These are phyloP conservation scores for Lenwebbia sp. DNA, from an alignment of 345 rosid genomes.

Conservation along the genomic window DNA sequence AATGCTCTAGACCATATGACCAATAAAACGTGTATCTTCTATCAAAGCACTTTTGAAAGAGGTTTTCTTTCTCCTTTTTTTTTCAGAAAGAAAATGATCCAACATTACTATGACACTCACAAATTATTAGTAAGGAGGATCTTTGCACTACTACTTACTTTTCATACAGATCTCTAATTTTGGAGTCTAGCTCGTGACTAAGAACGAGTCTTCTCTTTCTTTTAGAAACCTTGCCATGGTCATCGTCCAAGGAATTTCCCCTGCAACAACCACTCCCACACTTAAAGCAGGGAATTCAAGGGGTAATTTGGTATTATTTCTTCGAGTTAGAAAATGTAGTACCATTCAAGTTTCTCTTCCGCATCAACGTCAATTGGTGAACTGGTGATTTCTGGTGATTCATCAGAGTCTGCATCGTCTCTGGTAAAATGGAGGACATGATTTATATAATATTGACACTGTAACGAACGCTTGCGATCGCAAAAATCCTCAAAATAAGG, in stretches of 20 bases:
- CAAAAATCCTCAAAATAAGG: background rate
- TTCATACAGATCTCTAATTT: slow-evolving; percentile 58
- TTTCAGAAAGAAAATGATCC: background rate
- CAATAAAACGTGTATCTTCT: background rate
- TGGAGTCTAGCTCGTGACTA: slow-evolving; percentile 42
- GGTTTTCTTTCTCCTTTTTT: background rate
- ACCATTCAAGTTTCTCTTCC: slow-evolving; percentile 8
- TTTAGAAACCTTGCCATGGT: slow-evolving; percentile 24
- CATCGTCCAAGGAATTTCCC: slow-evolving; percentile 22
- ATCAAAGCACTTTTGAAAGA: background rate
- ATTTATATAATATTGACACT: background rate
- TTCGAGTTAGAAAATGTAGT: background rate
- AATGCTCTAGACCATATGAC: background rate
- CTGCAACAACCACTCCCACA: slow-evolving; percentile 28
- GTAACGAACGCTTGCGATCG: background rate
- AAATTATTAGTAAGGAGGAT: background rate
- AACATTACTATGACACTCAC: background rate
- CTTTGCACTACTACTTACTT: slow-evolving; percentile 22
- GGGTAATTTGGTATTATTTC: background rate
- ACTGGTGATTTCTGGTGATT: slow-evolving; percentile 4
- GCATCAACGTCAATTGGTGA: slow-evolving; percentile 4
- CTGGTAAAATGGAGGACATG: slow-evolving; percentile 2
- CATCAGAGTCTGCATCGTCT: slow-evolving; percentile 2
- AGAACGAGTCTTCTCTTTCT: slow-evolving; percentile 59
- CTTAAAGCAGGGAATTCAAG: background rate